Percentiles rank a stretch among this genome's conserved stretches.
phyloP scores from a whole-genome alignment of 768 basidiomycete genomes.

The Pisolithus tinctorius region DNA sequence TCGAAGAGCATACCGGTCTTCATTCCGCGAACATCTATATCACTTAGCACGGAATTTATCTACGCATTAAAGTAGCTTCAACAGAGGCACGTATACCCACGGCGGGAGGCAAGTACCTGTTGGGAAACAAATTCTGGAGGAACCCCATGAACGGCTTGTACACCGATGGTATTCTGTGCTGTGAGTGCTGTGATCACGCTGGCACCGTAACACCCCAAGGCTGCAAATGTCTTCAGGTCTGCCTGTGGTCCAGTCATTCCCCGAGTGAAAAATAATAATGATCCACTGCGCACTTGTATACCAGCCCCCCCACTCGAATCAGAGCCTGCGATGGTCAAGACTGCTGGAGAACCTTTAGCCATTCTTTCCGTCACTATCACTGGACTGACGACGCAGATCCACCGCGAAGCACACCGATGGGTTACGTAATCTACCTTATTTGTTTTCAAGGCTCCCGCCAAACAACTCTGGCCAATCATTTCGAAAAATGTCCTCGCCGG shows the following conservation, averaged over 20 bases:
- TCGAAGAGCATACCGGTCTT: constrained; percentile 91
- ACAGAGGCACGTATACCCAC: neutral
- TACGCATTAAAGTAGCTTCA: constrained; percentile 22
- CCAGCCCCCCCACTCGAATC: constrained; percentile 86
- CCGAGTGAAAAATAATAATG: neutral
- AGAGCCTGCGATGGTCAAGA: constrained; percentile 74
- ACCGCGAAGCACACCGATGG: too few species aligned
- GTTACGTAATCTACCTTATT: constrained; percentile 10
- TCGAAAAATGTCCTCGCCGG: constrained; percentile 20
- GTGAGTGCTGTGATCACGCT: constrained; percentile 82
- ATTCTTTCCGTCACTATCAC: neutral
- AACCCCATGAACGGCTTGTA: constrained; percentile 63
- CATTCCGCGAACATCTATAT: constrained; percentile 64
- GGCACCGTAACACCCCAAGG: constrained; percentile 71
- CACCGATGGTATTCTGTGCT: constrained; percentile 84
- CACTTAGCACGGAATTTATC: constrained; percentile 65
- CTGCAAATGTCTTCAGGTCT: constrained; percentile 81
- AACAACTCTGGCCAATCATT: constrained; percentile 12
- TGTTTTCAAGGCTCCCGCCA: constrained; percentile 21
- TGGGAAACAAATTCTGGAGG: constrained; percentile 66
- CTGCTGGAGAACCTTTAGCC: constrained; percentile 20
- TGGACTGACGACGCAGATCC: too few species aligned
- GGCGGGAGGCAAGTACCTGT: constrained; percentile 45
- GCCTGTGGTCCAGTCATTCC: constrained; percentile 35
- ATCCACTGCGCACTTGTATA: constrained; percentile 55